A percentile compares a stretch with the other conserved stretches of the same genome.
Conservation (phyloP, 2,329 filamentous ascomycete species). For the Ophiocordyceps polyrhachis-furcata region DNA sequence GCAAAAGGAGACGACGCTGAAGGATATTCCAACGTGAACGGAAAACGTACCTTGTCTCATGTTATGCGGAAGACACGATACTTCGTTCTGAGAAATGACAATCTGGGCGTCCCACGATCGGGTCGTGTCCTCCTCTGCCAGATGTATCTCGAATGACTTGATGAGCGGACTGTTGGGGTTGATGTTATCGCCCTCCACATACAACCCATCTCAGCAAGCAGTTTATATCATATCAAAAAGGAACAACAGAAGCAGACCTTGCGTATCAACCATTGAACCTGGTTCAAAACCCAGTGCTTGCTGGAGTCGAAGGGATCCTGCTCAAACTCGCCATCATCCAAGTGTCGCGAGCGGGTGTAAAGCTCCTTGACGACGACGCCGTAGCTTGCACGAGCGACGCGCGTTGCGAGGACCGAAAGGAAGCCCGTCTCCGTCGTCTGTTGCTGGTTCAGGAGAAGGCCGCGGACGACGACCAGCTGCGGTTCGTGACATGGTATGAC, state of each 20-base stretch:
- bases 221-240: background rate
- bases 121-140: slow-evolving; percentile 14
- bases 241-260: slow-evolving; percentile 9
- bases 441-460: slow-evolving; percentile 30
- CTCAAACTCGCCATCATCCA: slow-evolving; percentile 13
- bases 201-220: background rate
- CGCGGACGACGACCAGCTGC: slow-evolving; percentile 34
- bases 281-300: slow-evolving; percentile 19
- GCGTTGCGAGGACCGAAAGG: slow-evolving; percentile 21
- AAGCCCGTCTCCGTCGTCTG: slow-evolving; percentile 23
- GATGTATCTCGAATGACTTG: slow-evolving; percentile 15
- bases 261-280: slow-evolving; percentile 23
- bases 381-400: slow-evolving; percentile 23
- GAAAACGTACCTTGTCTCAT: slow-evolving; percentile 19
- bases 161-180: slow-evolving; percentile 15
- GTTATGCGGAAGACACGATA: slow-evolving; percentile 16
- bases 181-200: slow-evolving; percentile 18
- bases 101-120: slow-evolving; percentile 19
- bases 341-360: slow-evolving; percentile 18
- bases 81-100: slow-evolving; percentile 20
- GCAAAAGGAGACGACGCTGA: too few relatives aligned
- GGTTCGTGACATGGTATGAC: slow-evolving; percentile 29
- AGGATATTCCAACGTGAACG: too few relatives aligned
- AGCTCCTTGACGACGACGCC: slow-evolving; percentile 19
- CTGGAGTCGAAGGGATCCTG: slow-evolving; percentile 10